Evolutionary conservation across 2,329 filamentous ascomycete species (phyloP).

Genomic region (Ophiobolus disseminans): DNA sequence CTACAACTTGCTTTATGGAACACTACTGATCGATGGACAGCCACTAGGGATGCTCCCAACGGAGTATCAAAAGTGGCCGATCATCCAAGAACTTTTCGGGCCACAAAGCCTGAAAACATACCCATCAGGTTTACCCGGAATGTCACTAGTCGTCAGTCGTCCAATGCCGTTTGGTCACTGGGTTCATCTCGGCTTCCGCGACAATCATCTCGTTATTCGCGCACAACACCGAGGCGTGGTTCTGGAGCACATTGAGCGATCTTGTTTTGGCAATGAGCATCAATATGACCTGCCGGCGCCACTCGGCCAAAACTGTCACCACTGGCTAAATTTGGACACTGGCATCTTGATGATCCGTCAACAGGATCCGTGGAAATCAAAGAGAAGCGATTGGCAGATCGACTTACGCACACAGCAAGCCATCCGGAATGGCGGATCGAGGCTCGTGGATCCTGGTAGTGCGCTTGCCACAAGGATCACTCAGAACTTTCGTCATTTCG

Average conservation of each 20-base stretch:
- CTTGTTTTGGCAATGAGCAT: constrained; percentile 28
- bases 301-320: constrained; percentile 61
- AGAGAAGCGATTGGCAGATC: constrained; percentile 51
- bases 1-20: constrained; percentile 57
- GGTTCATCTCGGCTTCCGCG: constrained; percentile 63
- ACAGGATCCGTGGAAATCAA: constrained; percentile 50
- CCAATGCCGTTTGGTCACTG: constrained; percentile 47
- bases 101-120: constrained; percentile 59
- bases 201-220: constrained; percentile 53
- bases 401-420: constrained; percentile 27
- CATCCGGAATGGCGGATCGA: constrained; percentile 24
- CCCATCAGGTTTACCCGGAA: constrained; percentile 61
- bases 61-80: constrained; percentile 54
- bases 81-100: constrained; percentile 62
- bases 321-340: constrained; percentile 64
- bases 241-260: constrained; percentile 46
- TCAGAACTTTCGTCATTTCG: constrained; percentile 60
- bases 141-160: constrained; percentile 56
- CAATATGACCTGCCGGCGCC: constrained; percentile 59
- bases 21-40: constrained; percentile 58
- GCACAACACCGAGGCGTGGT: constrained; percentile 38
- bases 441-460: constrained; percentile 60
- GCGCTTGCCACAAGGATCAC: constrained; percentile 50
- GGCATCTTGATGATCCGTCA: constrained; percentile 62
- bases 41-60: constrained; percentile 62